These are phyloP conservation scores for Eleusine coracana DNA, from an alignment of 176 grass and related monocot genomes.

Conservation along the genomic window DNA sequence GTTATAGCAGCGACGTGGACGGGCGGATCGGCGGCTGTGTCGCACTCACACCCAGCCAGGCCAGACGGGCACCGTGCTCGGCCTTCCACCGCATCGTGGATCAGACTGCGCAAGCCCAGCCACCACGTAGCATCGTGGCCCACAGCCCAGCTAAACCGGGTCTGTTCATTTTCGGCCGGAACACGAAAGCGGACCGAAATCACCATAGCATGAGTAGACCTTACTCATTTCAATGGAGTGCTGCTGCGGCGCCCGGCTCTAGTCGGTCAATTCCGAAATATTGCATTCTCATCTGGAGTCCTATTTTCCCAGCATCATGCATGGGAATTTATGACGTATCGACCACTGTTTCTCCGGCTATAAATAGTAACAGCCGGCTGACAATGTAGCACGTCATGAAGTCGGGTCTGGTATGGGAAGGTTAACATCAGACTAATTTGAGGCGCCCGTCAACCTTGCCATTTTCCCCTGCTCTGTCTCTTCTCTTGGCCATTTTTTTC, in stretches of 20 bases:
- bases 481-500: slow-evolving; percentile 16
- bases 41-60: too few species aligned
- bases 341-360: neutral
- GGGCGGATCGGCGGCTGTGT: too few species aligned
- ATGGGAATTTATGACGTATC: neutral
- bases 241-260: too few species aligned
- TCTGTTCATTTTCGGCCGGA: too few species aligned
- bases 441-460: neutral
- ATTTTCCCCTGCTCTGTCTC: neutral
- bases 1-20: too few species aligned
- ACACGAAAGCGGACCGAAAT: neutral
- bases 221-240: too few species aligned
- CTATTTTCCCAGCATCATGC: neutral
- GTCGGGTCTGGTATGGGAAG: neutral
- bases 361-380: slow-evolving; percentile 34
- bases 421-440: slow-evolving; percentile 18
- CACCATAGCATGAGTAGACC: too few species aligned
- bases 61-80: too few species aligned
- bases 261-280: neutral
- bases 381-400: slow-evolving; percentile 7
- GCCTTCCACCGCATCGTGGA: too few species aligned
- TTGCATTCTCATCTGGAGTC: neutral
- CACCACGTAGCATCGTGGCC: too few species aligned
- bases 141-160: too few species aligned
- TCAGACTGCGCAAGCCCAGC: too few species aligned